Conservation (phyloP, 257 asterid species). For the Paulownia fortunei region DNA sequence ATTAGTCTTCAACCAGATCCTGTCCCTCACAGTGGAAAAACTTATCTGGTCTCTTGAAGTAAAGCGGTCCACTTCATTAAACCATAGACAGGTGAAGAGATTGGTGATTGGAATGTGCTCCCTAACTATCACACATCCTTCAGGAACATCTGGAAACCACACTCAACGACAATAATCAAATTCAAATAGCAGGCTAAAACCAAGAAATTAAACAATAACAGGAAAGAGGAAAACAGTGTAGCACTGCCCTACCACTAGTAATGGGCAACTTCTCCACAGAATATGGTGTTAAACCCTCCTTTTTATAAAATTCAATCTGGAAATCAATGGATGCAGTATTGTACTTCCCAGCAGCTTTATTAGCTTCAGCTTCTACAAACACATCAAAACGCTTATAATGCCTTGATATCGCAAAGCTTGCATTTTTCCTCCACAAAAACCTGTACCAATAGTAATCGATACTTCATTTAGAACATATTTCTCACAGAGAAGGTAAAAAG, state of each 20-base stretch:
- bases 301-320: conserved; percentile 73
- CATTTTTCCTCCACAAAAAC: conserved; percentile 82
- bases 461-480: background rate
- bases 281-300: conserved; percentile 76
- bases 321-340: conserved; percentile 77
- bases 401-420: conserved; percentile 83
- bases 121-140: conserved; percentile 76
- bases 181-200: background rate
- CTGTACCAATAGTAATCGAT: conserved; percentile 32
- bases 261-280: conserved; percentile 64
- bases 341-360: conserved; percentile 76
- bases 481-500: background rate
- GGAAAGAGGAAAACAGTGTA: background rate
- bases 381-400: conserved; percentile 80
- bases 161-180: background rate
- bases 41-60: conserved; percentile 84
- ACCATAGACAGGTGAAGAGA: conserved; percentile 86
- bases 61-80: conserved; percentile 79
- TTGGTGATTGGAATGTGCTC: conserved; percentile 77
- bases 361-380: conserved; percentile 84
- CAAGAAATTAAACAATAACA: background rate
- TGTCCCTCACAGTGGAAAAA: conserved; percentile 78
- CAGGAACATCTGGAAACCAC: conserved; percentile 70
- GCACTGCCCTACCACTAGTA: conserved; percentile 59
- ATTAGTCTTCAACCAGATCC: conserved; percentile 65